phyloP scores from a whole-genome alignment of 1,284 basidiomycete species.

The Tetrapyrgos nigripes region DNA sequence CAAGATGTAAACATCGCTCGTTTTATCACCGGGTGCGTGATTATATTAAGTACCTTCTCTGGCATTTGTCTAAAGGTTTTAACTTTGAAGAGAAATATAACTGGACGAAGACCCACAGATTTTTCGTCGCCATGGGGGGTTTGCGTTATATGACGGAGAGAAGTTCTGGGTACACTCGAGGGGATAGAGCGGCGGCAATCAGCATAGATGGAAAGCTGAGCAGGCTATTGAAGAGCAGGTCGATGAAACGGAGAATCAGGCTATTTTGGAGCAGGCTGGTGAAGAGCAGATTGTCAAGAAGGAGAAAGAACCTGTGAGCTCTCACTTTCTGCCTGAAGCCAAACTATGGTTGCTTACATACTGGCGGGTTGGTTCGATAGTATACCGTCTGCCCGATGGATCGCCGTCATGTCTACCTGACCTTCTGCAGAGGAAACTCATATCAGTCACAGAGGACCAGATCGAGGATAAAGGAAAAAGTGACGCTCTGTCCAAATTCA shows the following conservation, averaged over 20 bases:
- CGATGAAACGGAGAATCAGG: no score
- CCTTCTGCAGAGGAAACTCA: not conserved
- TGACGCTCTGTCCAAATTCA: conserved; percentile 18
- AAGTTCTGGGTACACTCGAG: not conserved
- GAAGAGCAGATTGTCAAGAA: no score
- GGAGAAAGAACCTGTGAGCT: not conserved
- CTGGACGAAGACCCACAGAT: conserved; percentile 18
- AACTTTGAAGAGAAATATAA: not conserved
- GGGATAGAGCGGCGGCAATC: not conserved
- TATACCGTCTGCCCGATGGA: not conserved
- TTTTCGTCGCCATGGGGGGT: conserved; percentile 21
- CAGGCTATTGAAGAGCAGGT: no score
- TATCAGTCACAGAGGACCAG: conserved; percentile 13
- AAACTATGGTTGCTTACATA: not conserved
- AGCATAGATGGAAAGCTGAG: no score
- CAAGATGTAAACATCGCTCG: no score
- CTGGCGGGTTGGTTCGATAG: not conserved
- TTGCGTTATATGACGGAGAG: conserved; percentile 1
- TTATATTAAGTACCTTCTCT: not conserved
- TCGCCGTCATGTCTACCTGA: not conserved
- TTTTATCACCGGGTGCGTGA: no score
- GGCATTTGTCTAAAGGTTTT: not conserved
- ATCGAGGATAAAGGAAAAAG: conserved; percentile 22
- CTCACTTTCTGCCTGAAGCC: no score
- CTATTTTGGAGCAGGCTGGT: no score